phyloP scores from a whole-genome alignment of 108 stramenopile species.

The Mediolabrus comicus region DNA sequence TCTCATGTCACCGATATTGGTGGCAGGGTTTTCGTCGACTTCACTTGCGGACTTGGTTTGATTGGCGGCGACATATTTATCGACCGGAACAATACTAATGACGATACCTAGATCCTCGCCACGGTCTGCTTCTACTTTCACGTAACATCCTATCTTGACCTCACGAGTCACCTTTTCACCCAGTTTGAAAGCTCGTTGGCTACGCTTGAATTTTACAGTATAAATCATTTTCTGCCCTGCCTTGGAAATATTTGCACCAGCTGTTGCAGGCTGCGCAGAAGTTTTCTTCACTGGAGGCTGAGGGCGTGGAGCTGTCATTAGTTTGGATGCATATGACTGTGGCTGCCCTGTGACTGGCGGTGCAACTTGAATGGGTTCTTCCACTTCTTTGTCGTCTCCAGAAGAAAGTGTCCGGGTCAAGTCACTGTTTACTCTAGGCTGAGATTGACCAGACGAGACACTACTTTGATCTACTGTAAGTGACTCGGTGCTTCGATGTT shows the following conservation, averaged over 20 bases:
- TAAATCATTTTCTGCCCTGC: conserved; percentile 77
- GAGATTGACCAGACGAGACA: background rate
- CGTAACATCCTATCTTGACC: conserved; percentile 90
- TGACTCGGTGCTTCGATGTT: conserved; percentile 35
- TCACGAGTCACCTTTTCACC: conserved; percentile 64
- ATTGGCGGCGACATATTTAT: conserved; percentile 56
- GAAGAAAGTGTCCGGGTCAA: conserved; percentile 22
- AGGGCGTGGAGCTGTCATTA: conserved; percentile 20
- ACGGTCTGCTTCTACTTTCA: conserved; percentile 98
- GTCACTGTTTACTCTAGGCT: conserved; percentile 13
- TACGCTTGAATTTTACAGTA: conserved; percentile 93
- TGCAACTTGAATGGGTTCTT: conserved; percentile 8
- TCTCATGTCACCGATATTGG: conserved; percentile 65
- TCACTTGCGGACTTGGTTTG: conserved; percentile 30
- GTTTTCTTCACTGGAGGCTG: conserved; percentile 6
- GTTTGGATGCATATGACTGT: conserved; percentile 23
- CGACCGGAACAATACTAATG: conserved; percentile 61
- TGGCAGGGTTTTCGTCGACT: conserved; percentile 21
- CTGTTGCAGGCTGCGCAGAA: conserved; percentile 30
- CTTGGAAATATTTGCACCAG: conserved; percentile 43
- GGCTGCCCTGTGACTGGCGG: conserved; percentile 8
- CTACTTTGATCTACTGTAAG: conserved; percentile 4
- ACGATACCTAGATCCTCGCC: conserved; percentile 97
- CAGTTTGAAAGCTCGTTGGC: conserved; percentile 81
- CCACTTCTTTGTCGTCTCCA: conserved; percentile 9